Percentiles rank a stretch among this genome's conserved stretches.
Evolutionary conservation across 495 filamentous ascomycete species (phyloP).

Genomic region (Penicillium chermesinum): DNA sequence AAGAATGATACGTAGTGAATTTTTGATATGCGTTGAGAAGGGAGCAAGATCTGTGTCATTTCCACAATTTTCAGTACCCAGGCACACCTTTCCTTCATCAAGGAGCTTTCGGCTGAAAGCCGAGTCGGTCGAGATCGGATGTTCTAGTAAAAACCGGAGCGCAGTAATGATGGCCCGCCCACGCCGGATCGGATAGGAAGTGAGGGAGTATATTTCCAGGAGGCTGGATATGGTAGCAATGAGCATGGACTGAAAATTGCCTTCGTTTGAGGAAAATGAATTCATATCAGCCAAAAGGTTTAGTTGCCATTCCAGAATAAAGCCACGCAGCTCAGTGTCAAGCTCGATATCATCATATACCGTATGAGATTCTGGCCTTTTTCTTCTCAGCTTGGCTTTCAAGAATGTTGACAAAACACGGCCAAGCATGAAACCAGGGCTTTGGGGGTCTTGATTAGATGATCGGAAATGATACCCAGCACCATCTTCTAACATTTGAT

Average conservation of each 20-base stretch:
- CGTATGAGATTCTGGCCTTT: slow-evolving; percentile 15
- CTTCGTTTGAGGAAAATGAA: slow-evolving; percentile 21
- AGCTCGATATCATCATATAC: slow-evolving; percentile 43
- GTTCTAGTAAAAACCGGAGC: slow-evolving; percentile 37
- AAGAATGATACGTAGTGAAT: slow-evolving; percentile 47
- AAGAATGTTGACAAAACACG: slow-evolving; percentile 44
- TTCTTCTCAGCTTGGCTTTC: slow-evolving; percentile 38
- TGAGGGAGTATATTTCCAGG: slow-evolving; percentile 35
- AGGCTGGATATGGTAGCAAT: slow-evolving; percentile 30
- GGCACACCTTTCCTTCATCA: slow-evolving; percentile 31
- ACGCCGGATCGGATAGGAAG: slow-evolving; percentile 41
- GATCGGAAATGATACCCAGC: slow-evolving; percentile 21
- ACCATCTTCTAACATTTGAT: slow-evolving; percentile 25
- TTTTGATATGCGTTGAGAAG: slow-evolving; percentile 55
- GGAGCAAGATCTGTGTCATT: slow-evolving; percentile 50
- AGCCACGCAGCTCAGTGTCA: slow-evolving; percentile 30
- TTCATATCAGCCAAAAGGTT: slow-evolving; percentile 32
- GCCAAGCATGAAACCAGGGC: slow-evolving; percentile 39
- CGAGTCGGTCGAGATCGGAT: slow-evolving; percentile 28
- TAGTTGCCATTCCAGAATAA: slow-evolving; percentile 56
- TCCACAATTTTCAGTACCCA: slow-evolving; percentile 30
- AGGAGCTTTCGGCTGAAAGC: slow-evolving; percentile 25
- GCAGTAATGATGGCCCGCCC: slow-evolving; percentile 39
- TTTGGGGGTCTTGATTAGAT: slow-evolving; percentile 31
- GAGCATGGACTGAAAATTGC: slow-evolving; percentile 29